Evolutionary conservation across 2,329 filamentous ascomycete genomes (phyloP), one percentile per base, ranked within the genome.

Genomic region (Trichoderma sp.): DNA sequence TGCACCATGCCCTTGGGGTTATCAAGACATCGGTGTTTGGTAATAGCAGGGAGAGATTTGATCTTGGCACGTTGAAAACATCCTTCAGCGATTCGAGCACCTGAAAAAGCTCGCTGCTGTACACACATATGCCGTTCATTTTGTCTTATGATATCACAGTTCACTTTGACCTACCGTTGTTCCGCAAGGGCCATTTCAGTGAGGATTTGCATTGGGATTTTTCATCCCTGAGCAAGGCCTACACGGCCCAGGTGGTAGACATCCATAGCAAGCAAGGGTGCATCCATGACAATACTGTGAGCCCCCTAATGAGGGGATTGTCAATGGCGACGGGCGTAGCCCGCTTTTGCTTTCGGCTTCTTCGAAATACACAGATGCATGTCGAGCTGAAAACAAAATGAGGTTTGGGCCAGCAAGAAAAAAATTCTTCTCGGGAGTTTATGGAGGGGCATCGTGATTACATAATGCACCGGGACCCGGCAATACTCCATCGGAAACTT

Each of bases 31-130:
- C 82, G 83, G 85, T 86, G 86, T 87, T 88, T 88, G 86, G 86
- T 88, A 88, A 87, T 87, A 83, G 81, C 82, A 81, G 81, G 84
- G 84, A 80, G 76, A 76, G 30, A 43, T 77, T 85, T 77, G 75
- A 80, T 88, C 82, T 88, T 83, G 86, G 86, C 86, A 88, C 85
- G 86, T 82, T 81, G 75, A 82, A 82, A 80, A 80, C 75, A 82
- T 87, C 86, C 86, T 88, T 88, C 86, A 87, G 83, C 85, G 85
- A 83, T 77, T 80, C 78, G 83, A 84, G 85, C 85, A 86, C 81
- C 77, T 80, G 79, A 73, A 79, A 71, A 71, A 82, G 84, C 84
- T 83, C 85, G 81, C 79, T 85, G 86, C 84, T 87, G 86, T 88
- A 88, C 86, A 88, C 86, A 88, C 86, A 82, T 81, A 88, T 88